Base-by-base conservation (phyloP, 2,329 filamentous ascomycete genomes). In the Nothophoma quercina region DNA sequence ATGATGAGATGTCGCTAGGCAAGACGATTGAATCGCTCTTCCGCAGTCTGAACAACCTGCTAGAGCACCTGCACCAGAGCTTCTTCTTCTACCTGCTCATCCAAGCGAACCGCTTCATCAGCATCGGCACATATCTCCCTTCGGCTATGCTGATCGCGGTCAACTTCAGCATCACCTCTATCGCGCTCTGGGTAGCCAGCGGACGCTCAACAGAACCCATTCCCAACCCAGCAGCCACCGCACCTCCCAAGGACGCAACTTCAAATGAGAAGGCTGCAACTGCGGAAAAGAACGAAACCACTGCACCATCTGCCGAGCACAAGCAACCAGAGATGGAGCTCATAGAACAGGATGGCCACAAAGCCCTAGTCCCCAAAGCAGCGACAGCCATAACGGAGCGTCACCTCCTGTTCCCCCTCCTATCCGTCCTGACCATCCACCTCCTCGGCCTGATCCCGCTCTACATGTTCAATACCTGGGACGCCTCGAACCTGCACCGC, bases 21-120 rank as follows among this genome's bases (percentile, higher is more conserved):
- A 84, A 93, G 47, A 88, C 93, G 0, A 83, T 98, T 4, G 95
- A 99, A 77, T 92, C 92, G 65, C 84, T 95, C 3, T 96, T 96
- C 73, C 84, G 95, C 65, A 96, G 91, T 72, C 79, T 99, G 75
- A 99, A 99, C 78, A 99, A 99, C 70, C 78, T 99, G 52, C 83
- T 99, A 25, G 95, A 99, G 77, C 93, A 99, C 72, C 82, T 99
- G 56, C 95, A 99, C 72, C 95, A 99, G 77, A 97, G 93, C 73
- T 99, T 99, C 81, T 99, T 99, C 83, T 98, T 99, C 78, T 99
- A 99, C 73, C 81, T 99, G 43, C 82, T 99, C 35, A 92, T 98
- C 85, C 88, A 96, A 62, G 85, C 88, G 23, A 90, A 95, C 66
- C 87, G 93, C 9, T 99, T 99, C 71, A 95, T 98, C 63, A 98